These are phyloP conservation scores for Kalanchoe fedtschenkoi DNA, from an alignment of 164 flowering plant genomes.

Conservation along the genomic window DNA sequence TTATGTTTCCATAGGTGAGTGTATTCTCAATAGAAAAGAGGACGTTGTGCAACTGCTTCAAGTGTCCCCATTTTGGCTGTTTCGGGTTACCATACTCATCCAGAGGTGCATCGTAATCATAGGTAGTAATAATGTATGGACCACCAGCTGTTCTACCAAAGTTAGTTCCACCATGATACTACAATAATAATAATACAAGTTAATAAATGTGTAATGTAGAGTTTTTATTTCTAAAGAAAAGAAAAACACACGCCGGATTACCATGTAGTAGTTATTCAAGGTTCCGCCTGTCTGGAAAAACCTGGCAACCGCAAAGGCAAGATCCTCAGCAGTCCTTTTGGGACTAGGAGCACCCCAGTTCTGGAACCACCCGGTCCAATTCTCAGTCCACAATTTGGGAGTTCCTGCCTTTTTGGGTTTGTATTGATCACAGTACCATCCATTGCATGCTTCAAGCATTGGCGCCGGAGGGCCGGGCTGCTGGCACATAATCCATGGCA, in stretches of 20 bases:
- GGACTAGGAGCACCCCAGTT: conserved; percentile 42
- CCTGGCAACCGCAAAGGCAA: conserved; percentile 54
- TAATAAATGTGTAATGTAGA: no score
- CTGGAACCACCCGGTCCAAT: conserved; percentile 59
- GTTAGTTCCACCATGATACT: conserved; percentile 54
- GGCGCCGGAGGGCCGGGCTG: conserved; percentile 45
- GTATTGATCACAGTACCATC: conserved; percentile 46
- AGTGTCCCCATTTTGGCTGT: conserved; percentile 55
- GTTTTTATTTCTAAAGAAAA: no score
- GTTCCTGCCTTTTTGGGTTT: conserved; percentile 25
- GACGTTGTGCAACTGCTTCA: conserved; percentile 33
- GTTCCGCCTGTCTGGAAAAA: conserved; percentile 54
- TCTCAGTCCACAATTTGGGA: conserved; percentile 53
- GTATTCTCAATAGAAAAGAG: conserved; percentile 27
- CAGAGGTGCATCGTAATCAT: conserved; percentile 49
- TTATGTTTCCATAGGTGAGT: conserved; percentile 26
- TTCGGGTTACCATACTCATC: conserved; percentile 42
- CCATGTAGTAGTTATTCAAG: conserved; percentile 70
- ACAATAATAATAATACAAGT: not conserved
- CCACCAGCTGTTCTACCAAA: conserved; percentile 52
- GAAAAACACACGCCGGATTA: no score
- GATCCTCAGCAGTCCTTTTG: conserved; percentile 53
- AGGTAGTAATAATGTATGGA: conserved; percentile 41
- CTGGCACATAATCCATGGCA: conserved; percentile 74
- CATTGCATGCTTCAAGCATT: conserved; percentile 70